Evolutionary conservation across 2,329 filamentous ascomycete genomes (phyloP).

Genomic region (Sporothrix mexicana): DNA sequence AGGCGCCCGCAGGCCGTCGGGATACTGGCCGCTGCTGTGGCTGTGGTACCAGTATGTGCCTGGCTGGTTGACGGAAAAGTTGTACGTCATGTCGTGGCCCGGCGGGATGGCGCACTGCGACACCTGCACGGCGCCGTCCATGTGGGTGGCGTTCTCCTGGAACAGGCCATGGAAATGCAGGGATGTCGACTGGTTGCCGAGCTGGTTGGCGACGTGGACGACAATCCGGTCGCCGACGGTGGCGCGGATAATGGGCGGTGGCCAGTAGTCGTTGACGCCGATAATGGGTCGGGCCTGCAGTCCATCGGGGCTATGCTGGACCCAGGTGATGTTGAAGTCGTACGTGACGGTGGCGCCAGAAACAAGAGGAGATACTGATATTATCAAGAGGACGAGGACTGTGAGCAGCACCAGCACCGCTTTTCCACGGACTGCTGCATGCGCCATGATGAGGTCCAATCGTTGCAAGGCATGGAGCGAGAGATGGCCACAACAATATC

Average conservation of each 20-base stretch:
- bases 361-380: neutral
- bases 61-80: slow-evolving; percentile 56
- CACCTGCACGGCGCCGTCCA: slow-evolving; percentile 72
- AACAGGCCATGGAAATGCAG: slow-evolving; percentile 74
- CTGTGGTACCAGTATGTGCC: slow-evolving; percentile 83
- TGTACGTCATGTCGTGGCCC: slow-evolving; percentile 68
- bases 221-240: slow-evolving; percentile 67
- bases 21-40: slow-evolving; percentile 71
- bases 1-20: slow-evolving; percentile 67
- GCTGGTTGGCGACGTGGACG: slow-evolving; percentile 62
- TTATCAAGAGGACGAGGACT: neutral
- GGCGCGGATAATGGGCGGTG: slow-evolving; percentile 68
- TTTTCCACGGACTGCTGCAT: neutral
- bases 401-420: neutral
- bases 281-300: slow-evolving; percentile 67
- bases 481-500: neutral
- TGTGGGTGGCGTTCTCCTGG: slow-evolving; percentile 66
- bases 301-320: slow-evolving; percentile 73
- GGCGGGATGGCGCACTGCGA: slow-evolving; percentile 71
- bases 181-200: slow-evolving; percentile 67
- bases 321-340: slow-evolving; percentile 74
- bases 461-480: neutral
- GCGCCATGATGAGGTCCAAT: neutral
- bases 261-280: slow-evolving; percentile 78
- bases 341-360: slow-evolving; percentile 45